Evolutionary conservation across 164 flowering plant species (phyloP), one percentile per base, ranked within the genome.

Genomic region (Paratinospora sagittata): DNA sequence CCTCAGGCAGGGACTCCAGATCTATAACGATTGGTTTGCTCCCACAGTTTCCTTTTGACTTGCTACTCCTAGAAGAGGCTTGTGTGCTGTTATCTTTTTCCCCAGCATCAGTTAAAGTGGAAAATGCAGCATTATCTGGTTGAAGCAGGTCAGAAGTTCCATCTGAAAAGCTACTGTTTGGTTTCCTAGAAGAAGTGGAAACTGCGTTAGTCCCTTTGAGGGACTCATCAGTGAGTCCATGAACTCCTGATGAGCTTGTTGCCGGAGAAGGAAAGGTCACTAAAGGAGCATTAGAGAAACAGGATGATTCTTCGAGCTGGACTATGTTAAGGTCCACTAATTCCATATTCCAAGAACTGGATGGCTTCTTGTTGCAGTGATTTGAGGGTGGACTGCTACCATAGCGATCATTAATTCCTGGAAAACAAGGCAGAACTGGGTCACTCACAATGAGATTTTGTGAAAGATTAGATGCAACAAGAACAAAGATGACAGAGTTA

Each of bases 321-420:
- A 66, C 67, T 73, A 30, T 58, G 71, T 86, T 86, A 68, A 84
- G 87, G 78, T 84, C 88, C 67, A 81, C 7, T 21, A 52, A 52
- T 21, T 24, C 27, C 12, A 33, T 23, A 47, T 30, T 69, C 43
- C 17, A 30, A 33, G 75, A 61, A 27, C 41, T 30, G 4, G 62
- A 34, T 47, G 68, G 80, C 66, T 66, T 57, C 55, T 39, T 58
- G 39, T 70, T 36, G 26, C 39, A 73, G 26, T 63, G 52, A 72
- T 60, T 39, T 9, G 39, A 19, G 60, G 30, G 8, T 4, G 24
- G 30, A 7, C 64, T 8, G 47, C 30, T 41, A 43, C n/a, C 67
- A 41, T 68, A 43, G 69, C 39, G 26, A 67, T 69, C 77, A 39
- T 67, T 36, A 7, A 63, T 6, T 62, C 78, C 88, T 85, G 82